These are phyloP conservation scores for Starmerella vaccinii DNA, from an alignment of 805 yeast species.

Conservation along the genomic window DNA sequence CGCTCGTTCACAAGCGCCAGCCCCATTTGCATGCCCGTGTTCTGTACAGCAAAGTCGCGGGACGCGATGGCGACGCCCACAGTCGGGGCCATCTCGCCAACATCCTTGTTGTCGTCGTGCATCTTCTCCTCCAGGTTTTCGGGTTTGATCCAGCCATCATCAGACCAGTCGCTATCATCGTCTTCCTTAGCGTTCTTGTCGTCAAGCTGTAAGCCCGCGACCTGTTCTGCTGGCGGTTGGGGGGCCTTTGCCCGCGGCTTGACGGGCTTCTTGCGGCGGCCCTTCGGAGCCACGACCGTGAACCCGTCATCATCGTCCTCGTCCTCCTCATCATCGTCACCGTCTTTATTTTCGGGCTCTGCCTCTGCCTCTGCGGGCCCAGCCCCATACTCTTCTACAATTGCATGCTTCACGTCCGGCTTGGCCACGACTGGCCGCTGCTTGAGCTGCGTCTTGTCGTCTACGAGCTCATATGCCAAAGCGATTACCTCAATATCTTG, in stretches of 20 bases:
- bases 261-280: constrained; percentile 11
- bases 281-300: constrained; percentile 19
- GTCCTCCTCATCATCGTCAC: constrained; percentile 5
- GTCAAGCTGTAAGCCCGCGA: background rate
- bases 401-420: background rate
- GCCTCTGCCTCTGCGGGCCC: constrained; percentile 1
- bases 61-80: constrained; percentile 78
- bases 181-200: constrained; percentile 28
- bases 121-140: constrained; percentile 67
- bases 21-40: constrained; percentile 85
- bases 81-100: constrained; percentile 35
- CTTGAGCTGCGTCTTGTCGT: constrained; percentile 21
- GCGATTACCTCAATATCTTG: constrained; percentile 93
- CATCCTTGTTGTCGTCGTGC: constrained; percentile 58
- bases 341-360: constrained; percentile 3
- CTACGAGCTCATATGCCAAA: constrained; percentile 63
- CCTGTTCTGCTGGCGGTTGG: background rate
- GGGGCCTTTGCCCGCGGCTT: background rate
- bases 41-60: constrained; percentile 96
- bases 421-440: constrained; percentile 17
- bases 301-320: constrained; percentile 23
- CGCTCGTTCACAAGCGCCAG: constrained; percentile 75
- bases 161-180: constrained; percentile 66
- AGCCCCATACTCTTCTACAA: constrained; percentile 14
- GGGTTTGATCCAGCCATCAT: constrained; percentile 87